Percentiles rank a stretch among this genome's conserved stretches.
Evolutionary conservation across 1,284 basidiomycete genomes (phyloP).

Genomic region (Cryptococcus jaspeensis): DNA sequence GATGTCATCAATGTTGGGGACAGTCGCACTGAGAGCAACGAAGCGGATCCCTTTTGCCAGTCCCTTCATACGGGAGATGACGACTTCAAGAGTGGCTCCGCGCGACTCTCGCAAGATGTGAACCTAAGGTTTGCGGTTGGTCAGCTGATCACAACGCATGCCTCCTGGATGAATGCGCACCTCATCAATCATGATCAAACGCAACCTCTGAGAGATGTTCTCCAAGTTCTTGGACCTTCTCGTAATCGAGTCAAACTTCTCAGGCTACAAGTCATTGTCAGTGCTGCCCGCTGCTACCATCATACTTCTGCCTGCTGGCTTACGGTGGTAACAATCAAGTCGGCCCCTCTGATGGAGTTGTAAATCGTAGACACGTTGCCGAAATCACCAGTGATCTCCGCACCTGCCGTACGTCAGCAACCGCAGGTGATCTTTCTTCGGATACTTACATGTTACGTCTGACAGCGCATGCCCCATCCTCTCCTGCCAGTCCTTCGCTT

Average conservation of each 20-base stretch:
- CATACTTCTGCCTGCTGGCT: slow-evolving; percentile 14
- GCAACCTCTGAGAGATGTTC: slow-evolving; percentile 38
- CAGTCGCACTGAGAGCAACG: slow-evolving; percentile 84
- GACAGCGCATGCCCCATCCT: slow-evolving; percentile 66
- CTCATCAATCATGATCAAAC: slow-evolving; percentile 85
- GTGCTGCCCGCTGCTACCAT: background rate
- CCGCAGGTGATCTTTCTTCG: background rate
- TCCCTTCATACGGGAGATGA: slow-evolving; percentile 78
- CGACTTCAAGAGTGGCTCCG: slow-evolving; percentile 88
- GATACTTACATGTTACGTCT: slow-evolving; percentile 66
- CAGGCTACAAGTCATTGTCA: slow-evolving; percentile 59
- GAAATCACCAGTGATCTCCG: slow-evolving; percentile 90
- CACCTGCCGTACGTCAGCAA: slow-evolving; percentile 56
- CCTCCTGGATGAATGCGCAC: slow-evolving; percentile 50
- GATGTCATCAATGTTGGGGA: slow-evolving; percentile 85
- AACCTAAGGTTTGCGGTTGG: slow-evolving; percentile 58
- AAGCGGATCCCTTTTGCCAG: slow-evolving; percentile 71
- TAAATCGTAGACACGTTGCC: slow-evolving; percentile 61
- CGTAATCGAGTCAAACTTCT: slow-evolving; percentile 92
- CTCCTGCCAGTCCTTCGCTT: slow-evolving; percentile 74
- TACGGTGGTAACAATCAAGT: slow-evolving; percentile 80
- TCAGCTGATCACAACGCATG: background rate
- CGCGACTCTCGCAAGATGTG: slow-evolving; percentile 87
- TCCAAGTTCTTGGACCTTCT: slow-evolving; percentile 61
- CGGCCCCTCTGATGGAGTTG: slow-evolving; percentile 64